Percentiles rank a stretch among this genome's conserved stretches.
Evolutionary conservation across 306 rosid genomes (phyloP).

Genomic region (Cucurbita ficifolia): DNA sequence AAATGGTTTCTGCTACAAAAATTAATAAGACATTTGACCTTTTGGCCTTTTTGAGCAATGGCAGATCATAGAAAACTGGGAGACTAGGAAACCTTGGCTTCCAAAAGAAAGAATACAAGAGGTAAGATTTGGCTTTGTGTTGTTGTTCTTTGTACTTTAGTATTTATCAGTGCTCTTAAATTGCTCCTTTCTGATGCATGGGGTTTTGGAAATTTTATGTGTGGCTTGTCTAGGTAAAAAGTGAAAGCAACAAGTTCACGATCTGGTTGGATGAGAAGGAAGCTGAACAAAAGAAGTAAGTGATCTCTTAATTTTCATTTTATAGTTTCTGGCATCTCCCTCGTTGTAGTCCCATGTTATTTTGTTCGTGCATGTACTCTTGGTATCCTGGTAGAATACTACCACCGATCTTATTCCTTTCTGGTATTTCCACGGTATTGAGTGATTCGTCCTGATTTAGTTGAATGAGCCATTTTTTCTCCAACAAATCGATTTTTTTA

Average conservation of each 20-base stretch:
- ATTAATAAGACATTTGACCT: background rate
- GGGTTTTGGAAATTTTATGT: conserved; percentile 10
- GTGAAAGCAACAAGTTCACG: conserved; percentile 49
- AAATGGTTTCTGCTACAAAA: background rate
- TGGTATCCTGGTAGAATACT: background rate
- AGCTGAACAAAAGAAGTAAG: conserved; percentile 75
- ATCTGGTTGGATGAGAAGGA: conserved; percentile 74
- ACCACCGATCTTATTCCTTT: background rate
- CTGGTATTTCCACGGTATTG: background rate
- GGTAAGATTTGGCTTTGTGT: conserved; percentile 22
- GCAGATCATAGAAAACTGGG: conserved; percentile 68
- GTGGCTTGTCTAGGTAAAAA: conserved; percentile 32
- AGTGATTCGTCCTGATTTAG: background rate
- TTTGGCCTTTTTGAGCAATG: conserved; percentile 9
- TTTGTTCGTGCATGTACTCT: background rate
- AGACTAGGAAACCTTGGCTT: conserved; percentile 66
- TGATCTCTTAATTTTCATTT: background rate
- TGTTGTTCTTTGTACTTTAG: background rate
- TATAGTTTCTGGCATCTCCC: background rate
- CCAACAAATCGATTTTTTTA: background rate
- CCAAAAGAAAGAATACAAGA: conserved; percentile 56
- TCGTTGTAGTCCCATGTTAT: background rate
- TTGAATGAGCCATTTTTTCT: background rate
- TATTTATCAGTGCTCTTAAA: background rate
- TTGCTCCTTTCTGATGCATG: background rate